phyloP scores from a whole-genome alignment of 2,329 filamentous ascomycete genomes.

The Monilinia fructicola region DNA sequence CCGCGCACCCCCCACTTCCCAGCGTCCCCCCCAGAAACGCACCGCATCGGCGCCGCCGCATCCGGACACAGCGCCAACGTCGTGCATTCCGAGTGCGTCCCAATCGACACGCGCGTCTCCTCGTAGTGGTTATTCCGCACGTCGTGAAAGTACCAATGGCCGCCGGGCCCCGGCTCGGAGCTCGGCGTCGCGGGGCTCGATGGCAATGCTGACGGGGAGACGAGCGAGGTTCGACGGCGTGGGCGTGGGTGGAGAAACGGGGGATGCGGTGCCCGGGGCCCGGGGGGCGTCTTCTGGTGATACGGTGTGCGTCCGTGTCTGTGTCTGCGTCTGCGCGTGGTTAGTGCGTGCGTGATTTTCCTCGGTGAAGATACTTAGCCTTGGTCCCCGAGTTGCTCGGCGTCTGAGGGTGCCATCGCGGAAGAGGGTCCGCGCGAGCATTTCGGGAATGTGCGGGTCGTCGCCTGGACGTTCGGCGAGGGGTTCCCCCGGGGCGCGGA shows the following conservation, averaged over 20 bases:
- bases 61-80: background rate
- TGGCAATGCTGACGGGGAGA: background rate
- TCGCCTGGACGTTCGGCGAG: background rate
- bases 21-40: background rate
- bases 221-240: too few species aligned
- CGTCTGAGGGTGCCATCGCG: background rate
- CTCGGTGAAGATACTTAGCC: background rate
- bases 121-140: background rate
- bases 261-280: background rate
- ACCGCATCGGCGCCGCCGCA: background rate
- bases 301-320: background rate
- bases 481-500: background rate
- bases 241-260: background rate
- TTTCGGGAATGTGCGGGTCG: background rate
- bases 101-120: background rate
- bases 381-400: background rate
- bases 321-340: background rate
- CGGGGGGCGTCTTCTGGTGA: background rate
- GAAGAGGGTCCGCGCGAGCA: background rate
- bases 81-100: background rate
- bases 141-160: background rate
- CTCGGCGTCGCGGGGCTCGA: background rate
- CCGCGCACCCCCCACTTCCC: background rate
- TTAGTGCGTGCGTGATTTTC: background rate
- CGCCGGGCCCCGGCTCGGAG: background rate